Conservation (phyloP, 208 protist species). For the Acanthamoeba lugdunensis region DNA sequence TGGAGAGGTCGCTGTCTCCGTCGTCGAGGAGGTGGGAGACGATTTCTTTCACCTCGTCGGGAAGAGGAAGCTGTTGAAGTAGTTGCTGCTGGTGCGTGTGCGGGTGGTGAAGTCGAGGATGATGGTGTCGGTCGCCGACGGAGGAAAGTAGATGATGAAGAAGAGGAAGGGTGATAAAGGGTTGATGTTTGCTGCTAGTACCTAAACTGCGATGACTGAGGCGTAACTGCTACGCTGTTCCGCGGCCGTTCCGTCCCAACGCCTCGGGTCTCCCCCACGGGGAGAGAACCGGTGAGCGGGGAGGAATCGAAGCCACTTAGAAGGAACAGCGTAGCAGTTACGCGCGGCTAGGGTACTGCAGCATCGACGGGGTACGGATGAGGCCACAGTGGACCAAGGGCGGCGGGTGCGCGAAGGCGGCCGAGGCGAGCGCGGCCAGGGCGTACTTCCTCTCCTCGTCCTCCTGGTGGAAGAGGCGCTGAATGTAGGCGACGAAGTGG, state of each 20-base stretch:
- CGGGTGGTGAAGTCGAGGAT: background rate
- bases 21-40: background rate
- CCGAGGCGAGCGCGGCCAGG: background rate
- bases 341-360: constrained; percentile 56
- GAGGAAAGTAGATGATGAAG: background rate
- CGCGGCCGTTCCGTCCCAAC: constrained; percentile 34
- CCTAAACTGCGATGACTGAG: constrained; percentile 28
- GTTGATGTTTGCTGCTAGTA: background rate
- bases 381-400: background rate
- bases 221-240: constrained; percentile 74
- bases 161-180: constrained; percentile 1
- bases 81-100: background rate
- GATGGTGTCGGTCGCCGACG: background rate
- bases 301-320: constrained; percentile 57
- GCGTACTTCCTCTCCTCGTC: background rate
- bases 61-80: constrained; percentile 11
- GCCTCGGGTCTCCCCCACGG: background rate
- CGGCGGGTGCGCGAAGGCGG: background rate
- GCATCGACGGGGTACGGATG: background rate
- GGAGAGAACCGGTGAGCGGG: background rate
- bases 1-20: background rate
- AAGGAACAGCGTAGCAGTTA: constrained; percentile 76
- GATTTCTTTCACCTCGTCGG: background rate
- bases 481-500: constrained; percentile 71
- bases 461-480: constrained; percentile 31